Evolutionary conservation across 23 red algal species (phyloP).

Genomic region (Gracilaria caudata): DNA sequence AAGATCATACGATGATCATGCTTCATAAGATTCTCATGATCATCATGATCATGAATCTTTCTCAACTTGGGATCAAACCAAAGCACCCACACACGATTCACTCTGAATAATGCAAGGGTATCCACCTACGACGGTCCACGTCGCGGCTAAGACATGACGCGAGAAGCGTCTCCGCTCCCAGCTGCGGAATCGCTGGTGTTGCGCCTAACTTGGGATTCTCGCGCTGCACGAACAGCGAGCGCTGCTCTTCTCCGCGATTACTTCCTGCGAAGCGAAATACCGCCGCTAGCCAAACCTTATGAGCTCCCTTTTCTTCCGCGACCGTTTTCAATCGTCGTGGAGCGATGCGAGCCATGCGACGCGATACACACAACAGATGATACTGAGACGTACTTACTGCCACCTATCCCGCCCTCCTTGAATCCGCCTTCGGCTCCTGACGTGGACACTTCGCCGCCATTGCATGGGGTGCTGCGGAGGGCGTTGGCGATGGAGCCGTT

Average conservation of each 20-base stretch:
- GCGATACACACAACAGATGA: background rate
- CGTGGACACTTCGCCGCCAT: conserved; percentile 23
- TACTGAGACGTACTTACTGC: background rate
- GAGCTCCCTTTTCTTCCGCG: conserved; percentile 18
- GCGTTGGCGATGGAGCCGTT: conserved; percentile 6
- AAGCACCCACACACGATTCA: too few species aligned
- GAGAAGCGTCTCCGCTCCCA: background rate
- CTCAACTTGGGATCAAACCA: background rate
- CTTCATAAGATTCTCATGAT: too few species aligned
- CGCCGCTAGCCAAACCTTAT: background rate
- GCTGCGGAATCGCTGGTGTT: background rate
- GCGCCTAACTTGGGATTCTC: conserved; percentile 26
- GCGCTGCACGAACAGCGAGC: conserved; percentile 14
- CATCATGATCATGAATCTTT: too few species aligned
- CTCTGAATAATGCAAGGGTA: background rate
- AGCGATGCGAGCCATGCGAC: background rate
- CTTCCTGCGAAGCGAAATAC: conserved; percentile 5
- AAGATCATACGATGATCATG: too few species aligned
- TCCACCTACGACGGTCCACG: background rate
- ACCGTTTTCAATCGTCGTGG: conserved; percentile 9
- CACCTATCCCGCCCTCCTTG: conserved; percentile 16
- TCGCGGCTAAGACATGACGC: conserved; percentile 9
- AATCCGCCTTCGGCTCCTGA: background rate
- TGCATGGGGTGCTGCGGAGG: conserved; percentile 1
- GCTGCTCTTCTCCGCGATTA: conserved; percentile 34